These are phyloP conservation scores for Cladorrhinum sp. DNA, from an alignment of 2,329 filamentous ascomycete genomes.

Conservation along the genomic window DNA sequence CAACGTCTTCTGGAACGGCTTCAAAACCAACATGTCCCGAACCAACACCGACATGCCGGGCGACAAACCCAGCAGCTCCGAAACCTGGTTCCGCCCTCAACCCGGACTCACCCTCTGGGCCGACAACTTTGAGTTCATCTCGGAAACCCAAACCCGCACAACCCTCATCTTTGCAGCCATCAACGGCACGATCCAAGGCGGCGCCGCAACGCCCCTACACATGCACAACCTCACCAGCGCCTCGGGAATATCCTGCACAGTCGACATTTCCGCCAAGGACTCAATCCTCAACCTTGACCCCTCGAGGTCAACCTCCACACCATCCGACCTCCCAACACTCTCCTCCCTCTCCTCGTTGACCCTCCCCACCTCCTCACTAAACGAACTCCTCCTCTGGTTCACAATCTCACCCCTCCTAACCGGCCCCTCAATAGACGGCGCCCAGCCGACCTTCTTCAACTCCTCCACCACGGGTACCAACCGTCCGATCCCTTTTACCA, in stretches of 20 bases:
- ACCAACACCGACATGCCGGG: constrained; percentile 9
- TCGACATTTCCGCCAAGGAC: constrained; percentile 23
- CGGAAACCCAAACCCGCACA: constrained; percentile 16
- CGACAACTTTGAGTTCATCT: constrained; percentile 22
- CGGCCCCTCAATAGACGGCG: constrained; percentile 22
- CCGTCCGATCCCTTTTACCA: constrained; percentile 22
- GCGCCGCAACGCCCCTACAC: constrained; percentile 6
- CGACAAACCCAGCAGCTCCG: constrained; percentile 14
- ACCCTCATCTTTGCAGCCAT: constrained; percentile 26
- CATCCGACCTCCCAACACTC: constrained; percentile 11
- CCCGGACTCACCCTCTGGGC: constrained; percentile 24
- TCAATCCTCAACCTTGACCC: constrained; percentile 17
- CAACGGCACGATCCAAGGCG: constrained; percentile 27
- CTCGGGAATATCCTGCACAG: constrained; percentile 23
- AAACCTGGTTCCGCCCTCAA: constrained; percentile 21
- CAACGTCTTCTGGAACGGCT: constrained; percentile 22
- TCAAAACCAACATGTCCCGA: constrained; percentile 26
- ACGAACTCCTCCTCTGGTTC: constrained; percentile 28
- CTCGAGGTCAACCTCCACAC: not conserved
- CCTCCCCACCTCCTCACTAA: constrained; percentile 15
- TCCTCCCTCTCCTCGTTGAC: constrained; percentile 20
- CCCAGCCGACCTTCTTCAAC: constrained; percentile 27
- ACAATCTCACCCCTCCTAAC: constrained; percentile 23
- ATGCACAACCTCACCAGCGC: constrained; percentile 16
- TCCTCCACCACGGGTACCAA: constrained; percentile 16